These are phyloP conservation scores for Penicillium rolfsii DNA, from an alignment of 2,329 filamentous ascomycete species.

Conservation along the genomic window DNA sequence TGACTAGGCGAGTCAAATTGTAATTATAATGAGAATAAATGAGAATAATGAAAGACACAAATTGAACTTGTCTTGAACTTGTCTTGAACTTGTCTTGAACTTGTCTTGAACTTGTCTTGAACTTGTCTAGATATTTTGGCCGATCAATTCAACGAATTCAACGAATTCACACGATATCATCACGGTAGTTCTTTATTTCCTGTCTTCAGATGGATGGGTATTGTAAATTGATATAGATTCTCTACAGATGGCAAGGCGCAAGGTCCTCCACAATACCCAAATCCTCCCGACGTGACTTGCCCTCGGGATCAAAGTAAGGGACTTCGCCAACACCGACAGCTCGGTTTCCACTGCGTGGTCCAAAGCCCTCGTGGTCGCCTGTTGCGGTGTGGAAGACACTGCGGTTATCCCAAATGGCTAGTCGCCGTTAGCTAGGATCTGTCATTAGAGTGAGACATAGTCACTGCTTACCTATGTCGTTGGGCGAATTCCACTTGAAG, in stretches of 20 bases:
- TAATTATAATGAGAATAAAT: not conserved
- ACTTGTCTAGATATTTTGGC: not conserved
- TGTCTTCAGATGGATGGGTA: not conserved
- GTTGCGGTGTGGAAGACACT: slow-evolving; percentile 60
- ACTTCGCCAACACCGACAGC: slow-evolving; percentile 58
- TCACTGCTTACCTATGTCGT: slow-evolving; percentile 42
- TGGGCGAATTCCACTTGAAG: slow-evolving; percentile 38
- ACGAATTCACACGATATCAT: not conserved
- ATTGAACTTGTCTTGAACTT: not conserved
- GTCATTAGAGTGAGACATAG: not conserved
- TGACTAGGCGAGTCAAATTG: no score
- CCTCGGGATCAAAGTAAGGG: slow-evolving; percentile 56
- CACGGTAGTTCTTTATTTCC: not conserved
- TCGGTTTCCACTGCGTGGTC: slow-evolving; percentile 54
- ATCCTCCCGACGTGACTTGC: slow-evolving; percentile 33
- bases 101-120: no score
- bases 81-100: no score
- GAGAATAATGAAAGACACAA: not conserved
- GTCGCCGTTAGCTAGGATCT: not conserved
- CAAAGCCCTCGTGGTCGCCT: slow-evolving; percentile 54
- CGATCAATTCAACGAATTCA: not conserved
- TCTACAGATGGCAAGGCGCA: slow-evolving; percentile 23
- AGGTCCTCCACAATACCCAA: slow-evolving; percentile 26
- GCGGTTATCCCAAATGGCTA: slow-evolving; percentile 63
- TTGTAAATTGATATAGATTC: no score